Conservation (phyloP, 768 basidiomycete genomes). For the Pleurotus cornucopiae region DNA sequence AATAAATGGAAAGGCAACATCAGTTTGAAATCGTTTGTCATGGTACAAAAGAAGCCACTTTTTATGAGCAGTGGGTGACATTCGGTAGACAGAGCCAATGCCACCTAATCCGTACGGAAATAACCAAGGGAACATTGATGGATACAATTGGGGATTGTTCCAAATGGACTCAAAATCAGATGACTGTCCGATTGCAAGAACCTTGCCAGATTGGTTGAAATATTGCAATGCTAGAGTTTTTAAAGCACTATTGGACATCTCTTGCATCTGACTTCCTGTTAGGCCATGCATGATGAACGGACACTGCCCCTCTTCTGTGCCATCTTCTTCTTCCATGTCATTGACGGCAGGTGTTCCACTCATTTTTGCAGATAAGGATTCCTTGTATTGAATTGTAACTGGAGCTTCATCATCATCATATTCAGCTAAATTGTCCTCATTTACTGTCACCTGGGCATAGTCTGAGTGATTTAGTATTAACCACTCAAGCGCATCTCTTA, state of each 20-base stretch:
- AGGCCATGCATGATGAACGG: constrained; percentile 24
- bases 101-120: constrained; percentile 35
- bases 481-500: constrained; percentile 21
- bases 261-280: constrained; percentile 14
- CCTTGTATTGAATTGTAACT: constrained; percentile 13
- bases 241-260: constrained; percentile 10
- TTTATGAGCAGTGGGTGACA: constrained; percentile 21
- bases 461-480: constrained; percentile 22
- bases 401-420: constrained; percentile 13
- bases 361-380: constrained; percentile 8
- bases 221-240: constrained; percentile 15
- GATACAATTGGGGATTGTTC: constrained; percentile 19
- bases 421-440: constrained; percentile 11
- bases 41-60: constrained; percentile 24
- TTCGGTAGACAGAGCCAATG: constrained; percentile 13
- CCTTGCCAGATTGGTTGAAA: constrained; percentile 12
- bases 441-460: constrained; percentile 20
- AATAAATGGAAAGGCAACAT: constrained; percentile 20
- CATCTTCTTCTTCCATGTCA: constrained; percentile 18
- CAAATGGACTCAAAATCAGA: constrained; percentile 15
- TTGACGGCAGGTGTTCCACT: constrained; percentile 9
- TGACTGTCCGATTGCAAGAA: constrained; percentile 18
- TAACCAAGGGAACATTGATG: constrained; percentile 29
- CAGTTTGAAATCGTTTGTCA: constrained; percentile 24
- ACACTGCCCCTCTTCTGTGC: constrained; percentile 18